Evolutionary conservation across 805 yeast species (phyloP).

Genomic region (Naumovozyma baii): DNA sequence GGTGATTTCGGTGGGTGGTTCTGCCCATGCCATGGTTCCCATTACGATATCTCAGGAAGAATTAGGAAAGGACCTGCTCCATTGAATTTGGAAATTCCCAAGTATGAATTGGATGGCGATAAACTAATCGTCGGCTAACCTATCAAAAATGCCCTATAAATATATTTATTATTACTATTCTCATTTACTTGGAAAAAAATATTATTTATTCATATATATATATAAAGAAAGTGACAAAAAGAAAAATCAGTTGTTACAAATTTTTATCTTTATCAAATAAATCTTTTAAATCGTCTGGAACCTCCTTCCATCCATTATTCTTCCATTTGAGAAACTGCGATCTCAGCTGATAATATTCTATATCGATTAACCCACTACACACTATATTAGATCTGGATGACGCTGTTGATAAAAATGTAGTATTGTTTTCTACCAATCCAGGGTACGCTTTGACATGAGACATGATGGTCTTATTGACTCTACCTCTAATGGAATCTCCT

Average conservation of each 20-base stretch:
- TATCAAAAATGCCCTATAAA: slow-evolving; percentile 1
- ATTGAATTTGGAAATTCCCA: slow-evolving; percentile 92
- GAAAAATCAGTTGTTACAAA: slow-evolving; percentile 5
- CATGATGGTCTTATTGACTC: slow-evolving; percentile 3
- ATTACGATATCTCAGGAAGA: slow-evolving; percentile 99
- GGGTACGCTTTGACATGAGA: slow-evolving; percentile 8
- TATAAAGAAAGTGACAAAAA: no score
- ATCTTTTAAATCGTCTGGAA: slow-evolving; percentile 31
- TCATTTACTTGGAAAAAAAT: neutral
- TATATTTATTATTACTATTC: slow-evolving; percentile 3
- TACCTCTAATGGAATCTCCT: neutral
- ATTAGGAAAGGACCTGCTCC: slow-evolving; percentile 99
- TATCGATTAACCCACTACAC: slow-evolving; percentile 5
- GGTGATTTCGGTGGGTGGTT: slow-evolving; percentile 99
- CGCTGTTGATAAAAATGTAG: neutral
- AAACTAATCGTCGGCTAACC: slow-evolving; percentile 79
- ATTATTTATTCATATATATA: slow-evolving; percentile 2
- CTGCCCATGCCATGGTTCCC: slow-evolving; percentile 99
- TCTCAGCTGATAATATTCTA: slow-evolving; percentile 9
- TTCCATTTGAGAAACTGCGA: slow-evolving; percentile 23
- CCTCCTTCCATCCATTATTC: slow-evolving; percentile 19
- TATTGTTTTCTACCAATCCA: neutral
- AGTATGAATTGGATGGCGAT: slow-evolving; percentile 77
- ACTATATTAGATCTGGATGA: slow-evolving; percentile 1
- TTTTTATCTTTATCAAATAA: slow-evolving; percentile 10